These are phyloP conservation scores for Ogataea nakhonphanomensis DNA, from an alignment of 805 yeast genomes.

Conservation along the genomic window DNA sequence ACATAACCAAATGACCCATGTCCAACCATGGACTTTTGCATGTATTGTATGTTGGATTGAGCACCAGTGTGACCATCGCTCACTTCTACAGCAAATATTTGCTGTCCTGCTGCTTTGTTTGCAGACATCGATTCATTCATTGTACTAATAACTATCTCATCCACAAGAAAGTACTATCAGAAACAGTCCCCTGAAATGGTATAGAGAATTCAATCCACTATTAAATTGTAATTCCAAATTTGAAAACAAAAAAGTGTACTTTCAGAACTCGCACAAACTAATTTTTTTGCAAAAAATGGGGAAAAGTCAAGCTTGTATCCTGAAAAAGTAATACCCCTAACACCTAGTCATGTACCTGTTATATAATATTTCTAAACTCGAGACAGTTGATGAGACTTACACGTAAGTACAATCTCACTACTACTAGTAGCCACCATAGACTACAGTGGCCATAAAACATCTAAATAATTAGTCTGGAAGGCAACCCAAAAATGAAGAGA, in stretches of 20 bases:
- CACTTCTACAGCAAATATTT: constrained; percentile 56
- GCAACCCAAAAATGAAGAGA: too few species aligned
- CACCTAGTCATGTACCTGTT: not conserved
- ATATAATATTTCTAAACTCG: too few species aligned
- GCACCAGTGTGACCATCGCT: constrained; percentile 71
- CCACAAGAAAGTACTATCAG: not conserved
- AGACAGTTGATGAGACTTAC: too few species aligned
- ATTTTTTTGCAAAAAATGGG: constrained; percentile 9
- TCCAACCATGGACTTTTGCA: constrained; percentile 89
- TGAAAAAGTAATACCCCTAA: not conserved
- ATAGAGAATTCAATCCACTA: not conserved
- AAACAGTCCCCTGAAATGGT: not conserved
- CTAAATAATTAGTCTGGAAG: too few species aligned
- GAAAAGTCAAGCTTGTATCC: constrained; percentile 3
- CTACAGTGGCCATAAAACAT: too few species aligned
- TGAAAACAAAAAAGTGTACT: constrained; percentile 7
- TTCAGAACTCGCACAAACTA: constrained; percentile 7
- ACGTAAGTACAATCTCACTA: too few species aligned
- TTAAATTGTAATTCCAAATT: constrained; percentile 3
- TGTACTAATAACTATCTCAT: not conserved
- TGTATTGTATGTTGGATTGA: constrained; percentile 60
- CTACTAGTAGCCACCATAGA: too few species aligned
- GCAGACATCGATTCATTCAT: constrained; percentile 7
- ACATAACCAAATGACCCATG: constrained; percentile 99
- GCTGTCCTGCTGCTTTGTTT: constrained; percentile 14